Evolutionary conservation across 148 eudicot genomes (phyloP).

Genomic region (Nyssa sinensis): DNA sequence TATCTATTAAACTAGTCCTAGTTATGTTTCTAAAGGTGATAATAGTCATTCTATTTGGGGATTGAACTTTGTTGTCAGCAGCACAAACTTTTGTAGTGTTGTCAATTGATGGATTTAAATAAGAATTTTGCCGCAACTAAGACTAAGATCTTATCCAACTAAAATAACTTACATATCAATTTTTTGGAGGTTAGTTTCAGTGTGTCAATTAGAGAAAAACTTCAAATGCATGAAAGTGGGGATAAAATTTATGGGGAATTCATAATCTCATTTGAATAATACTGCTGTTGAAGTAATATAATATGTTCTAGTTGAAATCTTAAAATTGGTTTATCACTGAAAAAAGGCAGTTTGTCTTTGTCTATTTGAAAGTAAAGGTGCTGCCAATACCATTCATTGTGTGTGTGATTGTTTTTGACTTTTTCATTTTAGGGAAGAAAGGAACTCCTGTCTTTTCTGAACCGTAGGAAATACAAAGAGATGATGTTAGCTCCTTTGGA

Average conservation of each 20-base stretch:
- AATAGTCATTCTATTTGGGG: background rate
- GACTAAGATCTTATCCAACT: too few relatives aligned
- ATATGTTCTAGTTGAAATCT: too few relatives aligned
- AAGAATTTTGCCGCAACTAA: background rate
- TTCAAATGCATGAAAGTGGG: background rate
- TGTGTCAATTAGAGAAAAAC: background rate
- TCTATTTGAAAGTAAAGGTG: background rate
- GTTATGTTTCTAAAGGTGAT: background rate
- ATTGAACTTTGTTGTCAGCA: background rate
- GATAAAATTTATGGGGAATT: background rate
- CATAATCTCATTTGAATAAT: too few relatives aligned
- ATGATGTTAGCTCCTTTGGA: constrained; percentile 84
- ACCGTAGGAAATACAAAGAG: constrained; percentile 88
- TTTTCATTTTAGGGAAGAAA: constrained; percentile 68
- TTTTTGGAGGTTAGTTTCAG: background rate
- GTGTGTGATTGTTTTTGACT: background rate
- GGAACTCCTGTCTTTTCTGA: constrained; percentile 79
- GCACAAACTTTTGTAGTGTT: background rate
- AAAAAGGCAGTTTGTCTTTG: background rate
- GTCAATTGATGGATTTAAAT: background rate
- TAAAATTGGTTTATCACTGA: too few relatives aligned
- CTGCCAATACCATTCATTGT: background rate
- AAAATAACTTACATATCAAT: too few relatives aligned
- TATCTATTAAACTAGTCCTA: background rate
- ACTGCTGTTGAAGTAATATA: background rate